phyloP scores from a whole-genome alignment of 129 eudicot species.

The Tagetes patula region DNA sequence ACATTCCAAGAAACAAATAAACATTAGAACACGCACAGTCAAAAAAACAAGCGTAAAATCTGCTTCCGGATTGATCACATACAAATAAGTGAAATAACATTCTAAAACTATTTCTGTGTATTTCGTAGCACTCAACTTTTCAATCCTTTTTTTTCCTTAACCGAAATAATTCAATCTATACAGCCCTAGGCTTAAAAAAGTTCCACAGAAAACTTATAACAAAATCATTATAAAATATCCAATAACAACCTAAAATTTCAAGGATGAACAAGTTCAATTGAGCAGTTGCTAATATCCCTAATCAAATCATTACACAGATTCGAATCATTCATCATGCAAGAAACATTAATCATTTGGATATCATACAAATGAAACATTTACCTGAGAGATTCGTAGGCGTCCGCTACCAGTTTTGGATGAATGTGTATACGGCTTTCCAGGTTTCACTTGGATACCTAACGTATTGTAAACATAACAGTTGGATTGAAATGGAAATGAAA shows the following conservation, averaged over 20 bases:
- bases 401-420: conserved; percentile 40
- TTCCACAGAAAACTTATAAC: neutral
- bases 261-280: neutral
- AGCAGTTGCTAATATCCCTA: neutral
- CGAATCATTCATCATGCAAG: neutral
- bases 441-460: conserved; percentile 75
- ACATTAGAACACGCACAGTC: no score
- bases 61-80: no score
- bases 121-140: no score
- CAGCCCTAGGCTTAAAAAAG: neutral
- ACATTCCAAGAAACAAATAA: no score
- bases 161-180: neutral
- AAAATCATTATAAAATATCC: no score
- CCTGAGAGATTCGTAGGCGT: conserved; percentile 88
- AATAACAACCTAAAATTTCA: neutral
- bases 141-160: neutral
- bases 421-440: conserved; percentile 70
- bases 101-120: no score
- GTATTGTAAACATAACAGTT: conserved; percentile 6
- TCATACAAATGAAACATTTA: conserved; percentile 10
- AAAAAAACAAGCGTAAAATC: no score
- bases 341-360: neutral
- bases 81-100: no score
- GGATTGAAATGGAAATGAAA: neutral
- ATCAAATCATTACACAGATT: neutral